Percentiles rank a stretch among this genome's conserved stretches.
phyloP scores from a whole-genome alignment of 2,329 filamentous ascomycete species.

The Beauveria asiatica region DNA sequence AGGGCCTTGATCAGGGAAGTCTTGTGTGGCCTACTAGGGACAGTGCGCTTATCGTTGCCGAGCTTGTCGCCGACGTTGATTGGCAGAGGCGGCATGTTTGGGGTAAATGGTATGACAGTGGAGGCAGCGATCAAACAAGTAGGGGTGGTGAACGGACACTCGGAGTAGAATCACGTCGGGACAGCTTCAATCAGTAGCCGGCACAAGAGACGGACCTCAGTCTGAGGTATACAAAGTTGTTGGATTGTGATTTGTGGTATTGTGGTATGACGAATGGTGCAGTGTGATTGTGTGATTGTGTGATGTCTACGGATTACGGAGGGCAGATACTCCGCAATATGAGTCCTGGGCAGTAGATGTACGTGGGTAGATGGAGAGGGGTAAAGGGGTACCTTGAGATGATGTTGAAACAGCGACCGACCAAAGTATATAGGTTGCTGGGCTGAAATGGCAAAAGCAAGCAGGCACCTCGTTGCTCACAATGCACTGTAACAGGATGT shows the following conservation, averaged over 20 bases:
- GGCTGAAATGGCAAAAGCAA: no score
- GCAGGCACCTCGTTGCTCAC: no score
- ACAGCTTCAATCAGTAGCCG: background rate
- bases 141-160: background rate
- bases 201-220: no score
- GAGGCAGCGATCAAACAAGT: background rate
- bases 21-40: background rate
- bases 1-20: background rate
- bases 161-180: background rate
- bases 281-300: no score
- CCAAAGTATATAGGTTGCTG: no score
- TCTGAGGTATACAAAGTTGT: background rate
- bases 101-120: background rate
- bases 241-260: background rate
- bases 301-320: no score
- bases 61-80: background rate
- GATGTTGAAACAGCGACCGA: no score
- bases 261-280: no score
- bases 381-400: no score
- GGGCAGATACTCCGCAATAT: no score
- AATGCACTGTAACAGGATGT: background rate
- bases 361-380: no score
- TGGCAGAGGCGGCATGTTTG: background rate
- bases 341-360: no score
- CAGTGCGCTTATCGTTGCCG: background rate